Evolutionary conservation across 2,329 filamentous ascomycete genomes (phyloP).

Genomic region (Fusarium verrucosum): DNA sequence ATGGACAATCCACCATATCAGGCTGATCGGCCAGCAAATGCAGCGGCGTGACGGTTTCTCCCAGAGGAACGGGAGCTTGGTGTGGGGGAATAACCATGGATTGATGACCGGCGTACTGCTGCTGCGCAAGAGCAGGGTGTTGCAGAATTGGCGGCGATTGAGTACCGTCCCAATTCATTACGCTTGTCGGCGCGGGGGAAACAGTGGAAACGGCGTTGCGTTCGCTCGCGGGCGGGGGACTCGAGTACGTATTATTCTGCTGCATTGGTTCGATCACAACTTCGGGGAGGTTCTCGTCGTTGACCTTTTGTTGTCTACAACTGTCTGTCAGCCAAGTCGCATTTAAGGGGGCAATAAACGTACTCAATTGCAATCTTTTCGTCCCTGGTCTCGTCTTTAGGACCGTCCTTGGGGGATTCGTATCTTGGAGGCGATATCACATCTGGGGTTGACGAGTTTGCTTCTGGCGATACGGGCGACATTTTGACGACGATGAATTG

Average conservation of each 20-base stretch:
- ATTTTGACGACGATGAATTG: neutral
- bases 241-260: neutral
- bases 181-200: slow-evolving; percentile 17
- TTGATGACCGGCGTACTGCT: slow-evolving; percentile 29
- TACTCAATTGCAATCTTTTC: slow-evolving; percentile 39
- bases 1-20: slow-evolving; percentile 42
- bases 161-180: slow-evolving; percentile 12
- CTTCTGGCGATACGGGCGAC: slow-evolving; percentile 22
- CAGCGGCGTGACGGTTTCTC: slow-evolving; percentile 40
- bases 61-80: neutral
- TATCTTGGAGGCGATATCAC: slow-evolving; percentile 39
- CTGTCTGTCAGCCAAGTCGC: neutral
- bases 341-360: neutral
- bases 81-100: slow-evolving; percentile 16
- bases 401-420: slow-evolving; percentile 13
- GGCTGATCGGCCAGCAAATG: slow-evolving; percentile 40
- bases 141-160: slow-evolving; percentile 34
- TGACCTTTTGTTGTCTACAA: slow-evolving; percentile 3
- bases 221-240: slow-evolving; percentile 1
- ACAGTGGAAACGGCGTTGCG: slow-evolving; percentile 5
- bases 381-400: slow-evolving; percentile 32
- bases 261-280: slow-evolving; percentile 24
- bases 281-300: slow-evolving; percentile 42
- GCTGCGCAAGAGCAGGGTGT: slow-evolving; percentile 25
- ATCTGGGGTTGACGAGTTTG: slow-evolving; percentile 7